phyloP scores from a whole-genome alignment of 169 alveolate genomes.

The Plasmodium adleri region DNA sequence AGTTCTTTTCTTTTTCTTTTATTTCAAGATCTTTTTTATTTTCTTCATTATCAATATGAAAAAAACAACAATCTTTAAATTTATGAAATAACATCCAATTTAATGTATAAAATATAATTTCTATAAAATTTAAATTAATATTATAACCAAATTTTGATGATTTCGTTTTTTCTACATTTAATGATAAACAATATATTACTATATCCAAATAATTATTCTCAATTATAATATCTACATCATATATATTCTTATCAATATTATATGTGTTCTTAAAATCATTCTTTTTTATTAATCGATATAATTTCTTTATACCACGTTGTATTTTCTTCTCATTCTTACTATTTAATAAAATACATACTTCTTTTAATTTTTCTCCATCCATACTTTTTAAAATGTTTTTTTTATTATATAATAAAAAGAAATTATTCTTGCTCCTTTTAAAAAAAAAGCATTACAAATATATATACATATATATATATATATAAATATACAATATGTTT shows the following conservation, averaged over 20 bases:
- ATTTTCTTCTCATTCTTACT: slow-evolving; percentile 28
- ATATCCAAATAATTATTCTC: slow-evolving; percentile 53
- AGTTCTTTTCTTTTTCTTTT: neutral
- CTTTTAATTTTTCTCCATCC: slow-evolving; percentile 4
- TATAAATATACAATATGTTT: slow-evolving; percentile 7
- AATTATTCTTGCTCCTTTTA: neutral
- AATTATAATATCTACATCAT: slow-evolving; percentile 18
- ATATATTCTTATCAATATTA: slow-evolving; percentile 16
- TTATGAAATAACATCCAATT: slow-evolving; percentile 44
- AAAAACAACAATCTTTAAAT: slow-evolving; percentile 4
- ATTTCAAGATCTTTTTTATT: neutral
- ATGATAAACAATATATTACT: slow-evolving; percentile 12
- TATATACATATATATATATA: slow-evolving; percentile 15
- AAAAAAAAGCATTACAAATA: neutral
- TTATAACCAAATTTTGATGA: neutral
- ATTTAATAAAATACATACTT: slow-evolving; percentile 37
- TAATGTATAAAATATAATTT: slow-evolving; percentile 56
- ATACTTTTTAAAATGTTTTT: slow-evolving; percentile 10
- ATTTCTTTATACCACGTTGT: slow-evolving; percentile 19
- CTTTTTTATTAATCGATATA: slow-evolving; percentile 27
- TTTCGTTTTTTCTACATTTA: slow-evolving; percentile 14
- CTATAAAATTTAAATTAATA: slow-evolving; percentile 32
- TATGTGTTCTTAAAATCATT: neutral
- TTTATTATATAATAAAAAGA: neutral
- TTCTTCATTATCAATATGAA: neutral